phyloP scores from a whole-genome alignment of 371 early-diverging fungal species.

The Sporodiniella umbellata region DNA sequence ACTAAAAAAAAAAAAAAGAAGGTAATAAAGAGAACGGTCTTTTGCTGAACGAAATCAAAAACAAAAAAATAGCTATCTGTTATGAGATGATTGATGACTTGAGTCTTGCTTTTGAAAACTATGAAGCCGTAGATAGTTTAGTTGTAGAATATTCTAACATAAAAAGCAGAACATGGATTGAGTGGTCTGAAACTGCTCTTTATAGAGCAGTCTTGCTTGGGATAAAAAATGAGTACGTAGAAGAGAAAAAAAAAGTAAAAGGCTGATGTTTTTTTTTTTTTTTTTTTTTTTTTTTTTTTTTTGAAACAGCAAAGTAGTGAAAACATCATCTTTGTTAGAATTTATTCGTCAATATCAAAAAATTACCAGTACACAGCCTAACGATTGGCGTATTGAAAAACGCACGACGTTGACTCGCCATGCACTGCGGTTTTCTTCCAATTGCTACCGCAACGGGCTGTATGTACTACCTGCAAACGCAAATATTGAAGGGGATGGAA shows the following conservation, averaged over 20 bases:
- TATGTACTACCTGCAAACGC: constrained; percentile 18
- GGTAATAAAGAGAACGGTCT: no score
- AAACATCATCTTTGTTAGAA: constrained; percentile 24
- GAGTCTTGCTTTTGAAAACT: constrained; percentile 44
- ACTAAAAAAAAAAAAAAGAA: background rate
- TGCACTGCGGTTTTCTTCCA: constrained; percentile 27
- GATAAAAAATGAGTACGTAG: constrained; percentile 46
- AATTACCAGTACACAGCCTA: constrained; percentile 36
- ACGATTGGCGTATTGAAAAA: constrained; percentile 42
- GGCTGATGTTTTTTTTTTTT: constrained; percentile 3
- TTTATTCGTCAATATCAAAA: constrained; percentile 55
- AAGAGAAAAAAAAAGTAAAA: background rate
- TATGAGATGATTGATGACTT: constrained; percentile 51
- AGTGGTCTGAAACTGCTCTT: constrained; percentile 71
- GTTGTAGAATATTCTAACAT: constrained; percentile 32
- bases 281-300: constrained; percentile 8
- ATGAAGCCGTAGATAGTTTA: constrained; percentile 44
- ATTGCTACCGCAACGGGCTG: constrained; percentile 26
- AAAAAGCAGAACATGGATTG: constrained; percentile 45
- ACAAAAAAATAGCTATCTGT: constrained; percentile 34
- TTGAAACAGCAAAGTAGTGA: background rate
- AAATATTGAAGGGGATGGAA: constrained; percentile 1
- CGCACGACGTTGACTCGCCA: constrained; percentile 45
- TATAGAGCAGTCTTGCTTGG: constrained; percentile 62
- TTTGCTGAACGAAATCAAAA: no score